Conservation (phyloP, 148 eudicot species). For the Rhododendron ferrugineum region DNA sequence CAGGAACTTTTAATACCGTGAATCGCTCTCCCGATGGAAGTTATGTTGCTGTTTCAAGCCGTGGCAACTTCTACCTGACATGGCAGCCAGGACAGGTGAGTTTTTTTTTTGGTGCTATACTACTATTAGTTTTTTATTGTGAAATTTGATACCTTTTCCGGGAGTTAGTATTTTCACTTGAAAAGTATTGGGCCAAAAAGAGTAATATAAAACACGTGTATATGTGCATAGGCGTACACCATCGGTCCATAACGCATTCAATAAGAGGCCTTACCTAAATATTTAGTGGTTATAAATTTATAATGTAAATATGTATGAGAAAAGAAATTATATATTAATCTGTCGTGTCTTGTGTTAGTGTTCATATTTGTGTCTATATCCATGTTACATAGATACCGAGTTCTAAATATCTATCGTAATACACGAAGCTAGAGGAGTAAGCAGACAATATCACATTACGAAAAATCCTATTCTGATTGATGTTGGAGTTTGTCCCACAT, state of each 20-base stretch:
- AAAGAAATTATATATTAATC: not conserved
- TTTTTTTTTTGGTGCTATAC: not conserved
- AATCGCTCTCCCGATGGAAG: conserved; percentile 96
- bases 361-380: too few species aligned
- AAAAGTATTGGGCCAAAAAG: not conserved
- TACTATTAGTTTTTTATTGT: not conserved
- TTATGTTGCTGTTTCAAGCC: conserved; percentile 99
- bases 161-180: not conserved
- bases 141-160: not conserved
- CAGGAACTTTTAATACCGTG: conserved; percentile 93
- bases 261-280: not conserved
- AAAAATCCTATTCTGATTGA: too few species aligned
- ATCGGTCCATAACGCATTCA: not conserved
- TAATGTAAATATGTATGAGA: not conserved
- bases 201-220: not conserved
- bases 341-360: not conserved
- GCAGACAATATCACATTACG: too few species aligned
- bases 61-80: conserved; percentile 92
- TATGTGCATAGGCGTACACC: not conserved
- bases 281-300: not conserved
- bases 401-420: too few species aligned
- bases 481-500: too few species aligned
- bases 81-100: conserved; percentile 99
- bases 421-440: too few species aligned
- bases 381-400: too few species aligned